Evolutionary conservation across 345 rosid species (phyloP).

Genomic region (Brassica cretica): DNA sequence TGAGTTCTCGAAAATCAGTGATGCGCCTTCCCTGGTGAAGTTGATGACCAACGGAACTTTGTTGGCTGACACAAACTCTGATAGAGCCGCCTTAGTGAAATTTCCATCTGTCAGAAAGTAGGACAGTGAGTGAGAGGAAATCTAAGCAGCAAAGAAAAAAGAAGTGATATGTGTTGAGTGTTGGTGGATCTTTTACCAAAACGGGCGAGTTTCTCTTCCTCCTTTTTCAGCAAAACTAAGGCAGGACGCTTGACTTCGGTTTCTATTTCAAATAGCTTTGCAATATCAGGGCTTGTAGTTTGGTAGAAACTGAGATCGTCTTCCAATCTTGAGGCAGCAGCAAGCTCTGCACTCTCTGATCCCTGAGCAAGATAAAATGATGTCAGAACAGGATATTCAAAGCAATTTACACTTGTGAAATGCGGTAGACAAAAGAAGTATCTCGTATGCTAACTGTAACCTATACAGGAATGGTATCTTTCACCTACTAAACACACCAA

Average conservation of each 20-base stretch:
- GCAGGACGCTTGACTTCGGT: slow-evolving; percentile 45
- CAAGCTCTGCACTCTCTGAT: slow-evolving; percentile 44
- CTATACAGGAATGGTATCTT: slow-evolving; percentile 17
- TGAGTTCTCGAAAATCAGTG: slow-evolving; percentile 69
- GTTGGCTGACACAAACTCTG: slow-evolving; percentile 78
- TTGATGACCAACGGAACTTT: slow-evolving; percentile 82
- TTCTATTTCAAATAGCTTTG: slow-evolving; percentile 42
- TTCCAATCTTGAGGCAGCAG: slow-evolving; percentile 45
- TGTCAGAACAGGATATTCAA: slow-evolving; percentile 9
- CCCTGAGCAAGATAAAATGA: slow-evolving; percentile 40
- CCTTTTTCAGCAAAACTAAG: slow-evolving; percentile 43
- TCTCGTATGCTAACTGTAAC: not conserved
- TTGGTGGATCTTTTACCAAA: slow-evolving; percentile 30
- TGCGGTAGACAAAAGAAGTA: slow-evolving; percentile 1
- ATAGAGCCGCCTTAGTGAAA: slow-evolving; percentile 70
- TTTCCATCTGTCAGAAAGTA: slow-evolving; percentile 62
- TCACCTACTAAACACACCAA: slow-evolving; percentile 5
- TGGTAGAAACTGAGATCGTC: slow-evolving; percentile 50
- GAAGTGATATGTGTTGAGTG: not conserved
- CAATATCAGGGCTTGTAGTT: slow-evolving; percentile 46
- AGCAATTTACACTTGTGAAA: slow-evolving; percentile 14
- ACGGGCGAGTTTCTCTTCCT: slow-evolving; percentile 34
- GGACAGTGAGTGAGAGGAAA: slow-evolving; percentile 29
- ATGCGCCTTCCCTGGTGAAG: slow-evolving; percentile 82
- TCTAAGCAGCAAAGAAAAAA: not conserved